Evolutionary conservation across 345 rosid genomes (phyloP), one percentile per base, ranked within the genome.

Genomic region (Citrus trifoliata): DNA sequence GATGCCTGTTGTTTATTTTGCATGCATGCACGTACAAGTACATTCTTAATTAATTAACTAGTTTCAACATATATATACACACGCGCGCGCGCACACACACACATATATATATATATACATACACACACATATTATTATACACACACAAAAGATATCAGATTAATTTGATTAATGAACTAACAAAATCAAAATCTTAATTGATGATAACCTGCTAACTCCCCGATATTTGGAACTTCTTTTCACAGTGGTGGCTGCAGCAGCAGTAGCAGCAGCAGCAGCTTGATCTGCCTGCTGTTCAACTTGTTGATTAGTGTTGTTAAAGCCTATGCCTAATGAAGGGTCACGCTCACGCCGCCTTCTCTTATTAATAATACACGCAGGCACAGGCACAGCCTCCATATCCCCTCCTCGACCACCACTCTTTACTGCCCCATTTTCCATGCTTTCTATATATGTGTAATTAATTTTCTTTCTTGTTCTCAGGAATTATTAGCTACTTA

Each of bases 161-260:
- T 12, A 46, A 46, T 46, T 46, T 46, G 0, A 46, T 3, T 13
- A 46, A 42, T 42, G 4, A 42, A 42, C 1, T 42, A 10, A 42
- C 48, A 42, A 10, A 42, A 10, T 42, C 48, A 42, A 42, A 51
- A 51, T 16, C 22, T 51, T 51, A 1, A 18, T 51, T 51, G 22
- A 18, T 18, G 7, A 18, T 18, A 73, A 84, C 87, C 81, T 83
- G 85, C 89, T 83, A 25, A 86, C 87, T 6, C 89, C 89, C 0
- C 89, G 79, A 73, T 83, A 86, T 82, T 83, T 86, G 40, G 89
- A 84, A 65, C 89, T 86, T 76, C 87, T 86, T 40, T 83, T 86
- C 18, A 81, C 83, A 16, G 77, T 83, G 4, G 85, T 78, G 32
- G 85, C 83, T 27, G 85, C 40, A 10, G 75, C 83, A 66, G 83